Base-by-base conservation (phyloP, 208 protist species). In the Naegleria lovaniensis region DNA sequence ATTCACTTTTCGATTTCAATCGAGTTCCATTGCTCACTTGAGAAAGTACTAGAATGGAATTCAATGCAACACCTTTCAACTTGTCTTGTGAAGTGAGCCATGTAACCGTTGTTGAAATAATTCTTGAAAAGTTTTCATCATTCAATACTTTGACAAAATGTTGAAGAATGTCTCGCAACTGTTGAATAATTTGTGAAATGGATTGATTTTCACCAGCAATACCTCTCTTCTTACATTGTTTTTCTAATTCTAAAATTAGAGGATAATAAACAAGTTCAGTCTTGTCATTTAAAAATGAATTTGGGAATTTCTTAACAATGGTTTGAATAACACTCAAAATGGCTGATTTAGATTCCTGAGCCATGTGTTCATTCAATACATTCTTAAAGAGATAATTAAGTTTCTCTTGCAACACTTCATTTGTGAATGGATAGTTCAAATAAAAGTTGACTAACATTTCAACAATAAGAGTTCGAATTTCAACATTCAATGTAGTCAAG, bases 371-470 rank as follows among this genome's bases (percentile, higher is more conserved):
- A 67, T 89, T 89, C 9, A 89, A 51, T 5, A 89, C 51, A 67
- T 89, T 89, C 25, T 89, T 89, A n/a, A 89, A 89, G 11, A 89
- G 40, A 67, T 41, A 89, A 41, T 89, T 52, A 5, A 89, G 59
- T 16, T 89, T 39, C 5, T 89, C 85, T 89, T 89, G 85, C 41
- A 52, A 40, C 15, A 67, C 85, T 38, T 52, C 29, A 51, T 36
- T 22, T 25, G 41, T 67, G 7, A 89, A 67, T 89, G 85, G 85
- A 67, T 89, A 89, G 7, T 89, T 52, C 25, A 89, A 67, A 67
- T 67, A 89, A 40, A 89, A 89, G 29, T 89, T 38, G 0, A 29
- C 41, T 25, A 89, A 40, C 22, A 89, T 89, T 36, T 67, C 15
- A 67, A 89, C 41, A 29, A 6, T 55, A 11, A 19, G 4, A 29